A percentile compares a stretch with the other conserved stretches of the same genome.
phyloP scores from a whole-genome alignment of 208 protist genomes.

The Acanthamoeba lenticulata region DNA sequence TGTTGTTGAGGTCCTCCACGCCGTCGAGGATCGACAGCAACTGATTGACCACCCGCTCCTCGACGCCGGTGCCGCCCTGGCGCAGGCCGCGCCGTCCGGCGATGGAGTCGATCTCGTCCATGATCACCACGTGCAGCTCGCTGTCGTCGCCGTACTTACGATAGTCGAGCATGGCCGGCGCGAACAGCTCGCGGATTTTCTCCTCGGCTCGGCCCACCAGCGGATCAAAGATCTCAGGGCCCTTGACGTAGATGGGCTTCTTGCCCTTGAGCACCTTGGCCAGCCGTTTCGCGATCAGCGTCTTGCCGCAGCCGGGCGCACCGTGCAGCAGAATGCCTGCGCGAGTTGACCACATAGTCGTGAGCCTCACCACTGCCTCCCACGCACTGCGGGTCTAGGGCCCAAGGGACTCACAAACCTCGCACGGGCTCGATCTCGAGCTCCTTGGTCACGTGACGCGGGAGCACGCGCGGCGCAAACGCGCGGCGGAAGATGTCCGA shows the following conservation, averaged over 20 bases:
- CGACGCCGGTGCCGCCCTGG: slow-evolving; percentile 91
- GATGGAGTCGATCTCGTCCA: slow-evolving; percentile 99
- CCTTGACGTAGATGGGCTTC: slow-evolving; percentile 94
- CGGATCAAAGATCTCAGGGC: slow-evolving; percentile 92
- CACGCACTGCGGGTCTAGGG: neutral
- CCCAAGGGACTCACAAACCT: neutral
- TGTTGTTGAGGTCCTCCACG: slow-evolving; percentile 97
- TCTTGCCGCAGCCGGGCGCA: slow-evolving; percentile 98
- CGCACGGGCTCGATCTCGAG: slow-evolving; percentile 90
- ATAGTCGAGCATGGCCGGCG: slow-evolving; percentile 91
- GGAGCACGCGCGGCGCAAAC: slow-evolving; percentile 95
- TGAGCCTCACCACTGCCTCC: no score
- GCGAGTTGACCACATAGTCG: slow-evolving; percentile 83
- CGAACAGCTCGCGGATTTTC: slow-evolving; percentile 93
- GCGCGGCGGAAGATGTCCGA: slow-evolving; percentile 95
- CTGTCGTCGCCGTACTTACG: slow-evolving; percentile 91
- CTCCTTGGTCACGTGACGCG: slow-evolving; percentile 91
- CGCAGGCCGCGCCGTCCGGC: slow-evolving; percentile 91
- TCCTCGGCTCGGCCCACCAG: slow-evolving; percentile 96
- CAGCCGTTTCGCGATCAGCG: slow-evolving; percentile 98
- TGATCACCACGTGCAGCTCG: slow-evolving; percentile 98
- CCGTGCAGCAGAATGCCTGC: slow-evolving; percentile 95
- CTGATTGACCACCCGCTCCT: slow-evolving; percentile 98
- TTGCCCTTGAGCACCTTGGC: slow-evolving; percentile 93
- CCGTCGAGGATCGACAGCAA: slow-evolving; percentile 98